A percentile compares a stretch with the other conserved stretches of the same genome.
These are phyloP conservation scores for Alternaria tenuissima DNA, from an alignment of 2,329 filamentous ascomycete genomes.

Conservation along the genomic window DNA sequence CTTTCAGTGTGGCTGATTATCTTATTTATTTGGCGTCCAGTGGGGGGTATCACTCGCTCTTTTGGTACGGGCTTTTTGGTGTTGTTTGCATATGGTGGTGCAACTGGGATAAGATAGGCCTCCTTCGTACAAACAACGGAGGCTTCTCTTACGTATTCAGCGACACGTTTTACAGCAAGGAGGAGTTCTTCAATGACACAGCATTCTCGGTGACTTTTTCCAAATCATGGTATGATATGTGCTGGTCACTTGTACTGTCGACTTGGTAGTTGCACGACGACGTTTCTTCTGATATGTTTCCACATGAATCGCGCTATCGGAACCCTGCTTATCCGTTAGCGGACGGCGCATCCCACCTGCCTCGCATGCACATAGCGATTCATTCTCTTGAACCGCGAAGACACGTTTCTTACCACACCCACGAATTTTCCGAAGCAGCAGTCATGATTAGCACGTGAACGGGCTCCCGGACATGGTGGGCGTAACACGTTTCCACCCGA, in stretches of 20 bases:
- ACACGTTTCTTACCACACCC: neutral
- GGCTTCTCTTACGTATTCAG: slow-evolving; percentile 14
- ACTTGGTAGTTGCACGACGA: neutral
- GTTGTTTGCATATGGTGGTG: slow-evolving; percentile 25
- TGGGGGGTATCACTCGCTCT: slow-evolving; percentile 33
- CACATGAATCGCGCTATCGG: slow-evolving; percentile 9
- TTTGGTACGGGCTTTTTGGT: slow-evolving; percentile 19
- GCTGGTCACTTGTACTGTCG: neutral
- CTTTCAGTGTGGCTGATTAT: slow-evolving; percentile 10
- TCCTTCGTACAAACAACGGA: slow-evolving; percentile 16
- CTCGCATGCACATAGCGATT: slow-evolving; percentile 18
- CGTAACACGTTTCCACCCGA: slow-evolving; percentile 24
- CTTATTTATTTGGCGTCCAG: slow-evolving; percentile 29
- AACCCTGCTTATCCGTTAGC: slow-evolving; percentile 25
- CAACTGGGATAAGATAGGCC: slow-evolving; percentile 21
- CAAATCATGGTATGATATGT: neutral
- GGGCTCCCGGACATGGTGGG: slow-evolving; percentile 35
- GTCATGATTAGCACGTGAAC: slow-evolving; percentile 34
- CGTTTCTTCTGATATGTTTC: neutral
- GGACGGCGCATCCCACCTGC: slow-evolving; percentile 19
- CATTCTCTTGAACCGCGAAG: slow-evolving; percentile 14
- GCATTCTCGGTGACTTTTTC: slow-evolving; percentile 12
- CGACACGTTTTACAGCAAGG: slow-evolving; percentile 20
- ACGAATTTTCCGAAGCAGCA: neutral
- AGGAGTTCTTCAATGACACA: slow-evolving; percentile 14